Evolutionary conservation across 306 rosid species (phyloP), one percentile per base, ranked within the genome.

Genomic region (Neltuma alba): DNA sequence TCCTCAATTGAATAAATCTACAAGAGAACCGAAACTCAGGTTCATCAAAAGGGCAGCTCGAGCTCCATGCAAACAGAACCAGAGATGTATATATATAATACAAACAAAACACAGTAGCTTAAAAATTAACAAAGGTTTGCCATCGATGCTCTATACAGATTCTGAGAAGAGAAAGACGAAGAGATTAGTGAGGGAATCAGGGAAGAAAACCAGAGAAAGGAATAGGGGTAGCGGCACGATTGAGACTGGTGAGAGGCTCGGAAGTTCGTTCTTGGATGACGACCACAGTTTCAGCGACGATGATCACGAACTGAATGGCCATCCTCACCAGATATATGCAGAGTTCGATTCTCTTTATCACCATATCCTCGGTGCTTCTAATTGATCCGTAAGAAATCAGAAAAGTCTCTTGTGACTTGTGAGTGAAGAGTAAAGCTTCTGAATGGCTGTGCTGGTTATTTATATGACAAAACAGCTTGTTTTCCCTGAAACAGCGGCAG

Each of bases 221-320:
- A 45, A 91, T 69, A 36, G 90, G 79, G 15, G 79, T 68, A 37
- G 70, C 72, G 55, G 86, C 47, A 0, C 81, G 87, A 8, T 70
- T 72, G 30, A 78, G 81, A 1, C 6, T 30, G 12, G 27, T 50
- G 48, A 47, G 81, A 61, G 81, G 82, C 41, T 48, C 79, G 5
- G 80, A 27, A 20, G 70, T 78, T 54, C 81, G 85, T 44, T 87
- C 88, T 40, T 88, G 94, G 41, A 89, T 83, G 15, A 75, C 88
- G 0, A 81, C 80, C 0, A 94, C 95, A 0, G 97, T 87, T 64
- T 94, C 91, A 0, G 97, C 97, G 1, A 94, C 90, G 20, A 85
- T 70, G 36, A 94, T 75, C 55, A 92, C 93, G 57, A 94, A 91
- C 12, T 88, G 80, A 45, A 94, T 76, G 47, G 97, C 97, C 90